Base-by-base conservation (phyloP, 1,139 yeast genomes). In the Saccharomycopsis hybrid region DNA sequence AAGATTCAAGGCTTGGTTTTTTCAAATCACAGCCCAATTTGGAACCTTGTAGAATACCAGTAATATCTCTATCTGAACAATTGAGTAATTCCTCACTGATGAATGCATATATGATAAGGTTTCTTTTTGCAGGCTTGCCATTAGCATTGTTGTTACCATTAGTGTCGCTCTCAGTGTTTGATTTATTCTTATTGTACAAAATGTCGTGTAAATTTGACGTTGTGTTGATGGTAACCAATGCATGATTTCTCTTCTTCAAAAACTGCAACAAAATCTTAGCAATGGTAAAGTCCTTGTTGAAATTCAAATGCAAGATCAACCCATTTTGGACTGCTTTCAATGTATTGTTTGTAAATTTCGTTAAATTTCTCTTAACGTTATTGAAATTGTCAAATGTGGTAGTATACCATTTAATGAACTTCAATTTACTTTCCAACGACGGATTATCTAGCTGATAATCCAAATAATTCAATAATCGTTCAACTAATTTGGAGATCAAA, bases 381-480 rank as follows among this genome's bases (percentile, higher is more conserved):
- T 96, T 90, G 56, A 86, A 82, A 57, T 85, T 86, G 58, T 90
- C 97, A 46, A 89, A 79, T 0, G 92, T 78, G 2, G 86, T 77
- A n/a, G 82, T 74, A 55, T 82, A 80, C 95, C 96, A 87, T 50
- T 88, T 74, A 28, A 80, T 79, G 46, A 89, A 71, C 54, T 88
- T 95, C 11, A 77, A 67, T 3, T 76, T 70, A 13, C 74, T 72
- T 1, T 68, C 65, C 55, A 76, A 65, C 1, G 83, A 79, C 1
- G 95, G 86, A 0, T 80, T 77, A 52, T 77, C 73, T 57, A 83
- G 74, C 61, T 89, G 96, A 53, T 81, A 76, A 54, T 80, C 80
- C 62, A 88, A 74, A 64, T 85, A 89, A 1, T 82, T 76, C 52
- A 81, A 76, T 44, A 92, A 68, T 54, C 96, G 73, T 36, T 80